phyloP scores from a whole-genome alignment of 2,329 filamentous ascomycete species.

The Fusarium sp. region DNA sequence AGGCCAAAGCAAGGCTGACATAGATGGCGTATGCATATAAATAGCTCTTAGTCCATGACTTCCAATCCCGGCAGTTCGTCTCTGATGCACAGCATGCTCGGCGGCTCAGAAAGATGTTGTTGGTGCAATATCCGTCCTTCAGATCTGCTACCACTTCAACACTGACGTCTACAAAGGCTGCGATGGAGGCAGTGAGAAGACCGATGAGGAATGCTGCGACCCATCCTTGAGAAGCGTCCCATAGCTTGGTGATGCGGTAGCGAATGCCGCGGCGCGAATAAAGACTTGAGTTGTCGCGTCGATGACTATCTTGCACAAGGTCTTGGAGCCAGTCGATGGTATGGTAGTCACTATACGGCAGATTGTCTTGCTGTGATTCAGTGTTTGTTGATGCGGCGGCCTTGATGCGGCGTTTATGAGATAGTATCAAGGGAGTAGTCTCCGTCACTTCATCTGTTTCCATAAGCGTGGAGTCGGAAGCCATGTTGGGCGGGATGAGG shows the following conservation, averaged over 20 bases:
- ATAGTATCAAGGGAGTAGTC: not conserved
- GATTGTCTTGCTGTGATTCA: accelerated
- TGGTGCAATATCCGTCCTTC: conserved; percentile 28
- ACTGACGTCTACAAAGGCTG: conserved; percentile 17
- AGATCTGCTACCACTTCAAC: conserved; percentile 26
- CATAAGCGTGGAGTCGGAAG: not conserved
- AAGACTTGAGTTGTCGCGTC: not conserved
- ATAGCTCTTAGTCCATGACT: conserved; percentile 12
- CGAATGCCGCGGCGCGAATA: not conserved
- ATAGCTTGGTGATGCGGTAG: not conserved
- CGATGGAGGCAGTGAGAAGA: conserved; percentile 15
- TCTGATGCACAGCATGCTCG: conserved; percentile 7
- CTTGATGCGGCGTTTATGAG: accelerated
- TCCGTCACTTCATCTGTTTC: not conserved
- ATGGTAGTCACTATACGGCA: conserved; percentile 66
- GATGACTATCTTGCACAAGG: conserved; percentile 50
- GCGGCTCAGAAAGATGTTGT: not conserved
- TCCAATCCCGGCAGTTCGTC: not conserved
- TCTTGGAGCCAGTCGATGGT: conserved; percentile 72
- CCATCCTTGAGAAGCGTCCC: conserved; percentile 20
- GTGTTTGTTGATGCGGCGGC: accelerated
- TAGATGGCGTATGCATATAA: conserved; percentile 14
- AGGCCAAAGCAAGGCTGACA: conserved; percentile 3
- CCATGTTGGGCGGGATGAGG: not conserved
- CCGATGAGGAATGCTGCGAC: conserved; percentile 22